Base-by-base conservation (phyloP, 106 monocot species). In the Dioscorea dumetorum region DNA sequence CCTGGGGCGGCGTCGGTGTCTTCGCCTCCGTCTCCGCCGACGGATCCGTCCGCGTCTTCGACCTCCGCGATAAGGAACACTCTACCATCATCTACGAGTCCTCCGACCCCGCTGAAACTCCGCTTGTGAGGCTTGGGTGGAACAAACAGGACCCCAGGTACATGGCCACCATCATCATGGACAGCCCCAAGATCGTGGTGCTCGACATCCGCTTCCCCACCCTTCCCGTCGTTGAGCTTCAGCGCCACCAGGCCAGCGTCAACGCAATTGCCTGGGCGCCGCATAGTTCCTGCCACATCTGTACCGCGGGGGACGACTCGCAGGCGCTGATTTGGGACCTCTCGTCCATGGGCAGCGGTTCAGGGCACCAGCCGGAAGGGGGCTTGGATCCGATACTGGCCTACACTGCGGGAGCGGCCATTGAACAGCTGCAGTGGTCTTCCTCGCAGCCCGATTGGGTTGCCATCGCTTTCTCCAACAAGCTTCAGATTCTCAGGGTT, bases 101-200 rank as follows among this genome's bases (percentile, higher is more conserved):
- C 4, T 77, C 97, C 35, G 97, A 87, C 28, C 91, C 95, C 0
- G 72, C 82, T 14, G 90, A 85, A 20, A 87, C 97, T 10, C 97
- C 97, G 4, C 79, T 97, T 0, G 89, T 97, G 5, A 68, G 97
- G 7, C 80, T 97, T 0, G 97, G 97, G 0, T 97, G 97, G 97
- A 97, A 97, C 78, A 97, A 97, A 63, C 97, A 97, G 78, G 97
- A 97, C 64, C 97, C 97, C 11, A 65, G 91, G 57, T 92, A 84
- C 78, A 97, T 97, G 97, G 97, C 97, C 35, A 97, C 97, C 62
- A 84, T 92, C 41, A 97, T 97, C 73, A 97, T 97, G 97, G 92
- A 97, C 69, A 84, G 80, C 57, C 69, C 97, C 60, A 97, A 97
- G 91, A 91, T 97, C 17, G 97, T 97, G 3, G 95, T 97, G 18